Percentiles rank a stretch among this genome's conserved stretches.
phyloP scores from a whole-genome alignment of 306 rosid species.

The Cucurbita argyrosperma region DNA sequence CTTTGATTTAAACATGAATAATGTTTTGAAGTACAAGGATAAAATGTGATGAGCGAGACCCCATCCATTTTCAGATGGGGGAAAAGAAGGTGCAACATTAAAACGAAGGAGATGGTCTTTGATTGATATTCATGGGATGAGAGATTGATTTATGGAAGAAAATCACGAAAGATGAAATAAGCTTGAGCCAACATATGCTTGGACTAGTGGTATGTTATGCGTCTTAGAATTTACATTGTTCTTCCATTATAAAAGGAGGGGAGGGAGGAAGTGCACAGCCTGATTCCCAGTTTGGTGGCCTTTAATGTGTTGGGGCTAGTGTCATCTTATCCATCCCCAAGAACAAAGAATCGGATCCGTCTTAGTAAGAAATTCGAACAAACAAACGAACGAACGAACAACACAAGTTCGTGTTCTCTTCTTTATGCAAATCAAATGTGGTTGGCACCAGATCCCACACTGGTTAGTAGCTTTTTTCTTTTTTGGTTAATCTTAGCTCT shows the following conservation, averaged over 20 bases:
- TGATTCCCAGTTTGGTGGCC: not conserved
- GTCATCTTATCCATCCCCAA: not conserved
- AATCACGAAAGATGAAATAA: not conserved
- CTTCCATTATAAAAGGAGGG: too few species aligned
- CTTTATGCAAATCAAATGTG: not conserved
- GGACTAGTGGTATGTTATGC: not conserved
- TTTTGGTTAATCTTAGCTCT: not conserved
- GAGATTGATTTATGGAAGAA: not conserved
- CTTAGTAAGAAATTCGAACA: too few species aligned
- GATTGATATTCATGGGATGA: not conserved
- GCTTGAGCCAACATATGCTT: not conserved
- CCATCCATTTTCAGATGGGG: not conserved
- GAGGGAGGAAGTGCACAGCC: not conserved
- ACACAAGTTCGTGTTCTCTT: not conserved
- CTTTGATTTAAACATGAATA: slow-evolving; percentile 41
- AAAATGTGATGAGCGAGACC: slow-evolving; percentile 8
- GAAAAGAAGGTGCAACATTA: not conserved
- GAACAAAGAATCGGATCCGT: not conserved
- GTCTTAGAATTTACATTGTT: not conserved
- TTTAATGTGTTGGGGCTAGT: not conserved
- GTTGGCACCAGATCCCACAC: not conserved
- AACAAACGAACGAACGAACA: not conserved
- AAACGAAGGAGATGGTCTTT: not conserved
- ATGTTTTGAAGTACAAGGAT: slow-evolving; percentile 47
- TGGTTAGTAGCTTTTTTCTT: not conserved